phyloP scores from a whole-genome alignment of 345 rosid species.

The Arabidopsis arenosa region DNA sequence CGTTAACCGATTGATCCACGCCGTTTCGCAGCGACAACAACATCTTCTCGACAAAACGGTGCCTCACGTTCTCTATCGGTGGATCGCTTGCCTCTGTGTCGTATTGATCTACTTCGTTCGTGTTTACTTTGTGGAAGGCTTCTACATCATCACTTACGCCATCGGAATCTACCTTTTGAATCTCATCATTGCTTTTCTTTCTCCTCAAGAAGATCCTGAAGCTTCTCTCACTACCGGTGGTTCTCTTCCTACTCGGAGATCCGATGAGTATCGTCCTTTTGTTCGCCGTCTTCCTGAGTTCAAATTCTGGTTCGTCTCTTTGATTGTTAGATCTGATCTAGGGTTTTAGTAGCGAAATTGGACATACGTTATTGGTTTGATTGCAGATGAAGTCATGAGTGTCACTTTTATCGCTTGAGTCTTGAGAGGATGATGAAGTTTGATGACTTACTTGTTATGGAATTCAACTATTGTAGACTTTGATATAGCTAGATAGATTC shows the following conservation, averaged over 20 bases:
- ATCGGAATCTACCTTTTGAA: slow-evolving; percentile 88
- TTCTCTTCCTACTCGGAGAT: slow-evolving; percentile 77
- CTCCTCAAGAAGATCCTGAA: slow-evolving; percentile 96
- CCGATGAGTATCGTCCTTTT: slow-evolving; percentile 95
- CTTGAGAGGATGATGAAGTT: slow-evolving; percentile 23
- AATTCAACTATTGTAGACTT: not conserved
- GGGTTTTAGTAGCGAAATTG: slow-evolving; percentile 4
- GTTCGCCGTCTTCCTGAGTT: slow-evolving; percentile 93
- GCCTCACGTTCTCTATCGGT: slow-evolving; percentile 62
- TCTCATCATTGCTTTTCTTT: slow-evolving; percentile 83
- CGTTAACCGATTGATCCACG: slow-evolving; percentile 52
- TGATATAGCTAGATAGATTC: not conserved
- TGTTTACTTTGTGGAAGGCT: slow-evolving; percentile 81
- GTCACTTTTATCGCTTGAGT: not conserved
- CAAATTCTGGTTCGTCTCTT: slow-evolving; percentile 72
- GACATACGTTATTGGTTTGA: not conserved
- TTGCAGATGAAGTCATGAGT: not conserved
- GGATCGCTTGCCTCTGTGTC: slow-evolving; percentile 64
- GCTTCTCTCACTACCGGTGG: slow-evolving; percentile 62
- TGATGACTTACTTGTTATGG: slow-evolving; percentile 12
- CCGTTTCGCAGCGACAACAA: slow-evolving; percentile 62
- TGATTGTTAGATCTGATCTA: slow-evolving; percentile 22
- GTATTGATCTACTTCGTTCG: slow-evolving; percentile 69
- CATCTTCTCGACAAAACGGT: slow-evolving; percentile 77
- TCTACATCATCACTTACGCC: slow-evolving; percentile 88